phyloP scores from a whole-genome alignment of 495 filamentous ascomycete genomes.

The Peziza echinospora region DNA sequence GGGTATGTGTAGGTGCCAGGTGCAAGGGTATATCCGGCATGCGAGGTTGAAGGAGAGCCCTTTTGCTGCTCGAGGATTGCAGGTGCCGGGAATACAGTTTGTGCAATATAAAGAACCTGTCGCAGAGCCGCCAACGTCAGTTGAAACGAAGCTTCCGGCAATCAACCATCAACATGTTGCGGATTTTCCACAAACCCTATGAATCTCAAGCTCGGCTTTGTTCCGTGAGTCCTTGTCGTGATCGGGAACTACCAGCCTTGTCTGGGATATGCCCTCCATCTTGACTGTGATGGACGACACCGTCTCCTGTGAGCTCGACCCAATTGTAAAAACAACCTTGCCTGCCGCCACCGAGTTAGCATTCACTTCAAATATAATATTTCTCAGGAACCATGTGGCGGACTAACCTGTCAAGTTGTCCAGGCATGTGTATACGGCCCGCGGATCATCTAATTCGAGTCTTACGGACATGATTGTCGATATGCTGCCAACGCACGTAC shows the following conservation, averaged over 20 bases:
- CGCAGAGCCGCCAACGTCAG: slow-evolving; percentile 3
- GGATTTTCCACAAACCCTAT: slow-evolving; percentile 39
- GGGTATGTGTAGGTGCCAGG: slow-evolving; percentile 70
- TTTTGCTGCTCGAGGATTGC: slow-evolving; percentile 25
- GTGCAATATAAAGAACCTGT: slow-evolving; percentile 45
- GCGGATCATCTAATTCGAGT: slow-evolving; percentile 52
- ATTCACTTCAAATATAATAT: neutral
- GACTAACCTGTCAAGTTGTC: slow-evolving; percentile 49
- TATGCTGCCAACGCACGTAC: no score
- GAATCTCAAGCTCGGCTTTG: slow-evolving; percentile 46
- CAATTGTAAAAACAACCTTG: slow-evolving; percentile 40
- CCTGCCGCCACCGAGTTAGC: slow-evolving; percentile 18
- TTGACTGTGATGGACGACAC: slow-evolving; percentile 73
- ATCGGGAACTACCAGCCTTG: slow-evolving; percentile 9
- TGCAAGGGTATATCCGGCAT: slow-evolving; percentile 39
- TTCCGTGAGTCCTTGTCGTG: slow-evolving; percentile 27
- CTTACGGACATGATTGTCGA: slow-evolving; percentile 49
- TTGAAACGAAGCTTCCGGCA: slow-evolving; percentile 1
- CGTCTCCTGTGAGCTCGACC: slow-evolving; percentile 31
- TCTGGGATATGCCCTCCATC: slow-evolving; percentile 48
- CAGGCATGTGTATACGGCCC: slow-evolving; percentile 69
- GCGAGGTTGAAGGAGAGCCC: slow-evolving; percentile 16
- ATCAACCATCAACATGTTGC: no score
- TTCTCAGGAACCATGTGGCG: no score
- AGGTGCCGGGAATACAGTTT: slow-evolving; percentile 39